phyloP scores from a whole-genome alignment of 306 rosid genomes.

The Glycyrrhiza uralensis region DNA sequence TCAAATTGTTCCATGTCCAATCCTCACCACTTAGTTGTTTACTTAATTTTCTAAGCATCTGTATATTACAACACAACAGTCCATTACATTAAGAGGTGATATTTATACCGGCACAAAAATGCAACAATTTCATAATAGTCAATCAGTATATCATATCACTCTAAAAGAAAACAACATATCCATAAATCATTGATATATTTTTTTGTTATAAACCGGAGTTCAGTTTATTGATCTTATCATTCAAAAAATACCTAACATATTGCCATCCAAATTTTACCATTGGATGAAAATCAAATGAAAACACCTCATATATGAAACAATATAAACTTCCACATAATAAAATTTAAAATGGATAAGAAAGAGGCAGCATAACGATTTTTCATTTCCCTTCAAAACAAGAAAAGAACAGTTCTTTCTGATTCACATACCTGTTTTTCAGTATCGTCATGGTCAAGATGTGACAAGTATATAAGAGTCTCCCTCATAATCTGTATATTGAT shows the following conservation, averaged over 20 bases:
- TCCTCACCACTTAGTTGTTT: conserved; percentile 88
- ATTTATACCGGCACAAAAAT: background rate
- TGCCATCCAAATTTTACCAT: background rate
- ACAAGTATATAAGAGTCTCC: conserved; percentile 90
- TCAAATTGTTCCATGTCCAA: conserved; percentile 97
- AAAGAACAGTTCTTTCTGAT: background rate
- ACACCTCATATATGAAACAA: background rate
- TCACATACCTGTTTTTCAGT: conserved; percentile 83
- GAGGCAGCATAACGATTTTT: background rate
- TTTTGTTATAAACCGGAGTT: background rate
- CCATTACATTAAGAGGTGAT: background rate
- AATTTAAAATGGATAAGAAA: background rate
- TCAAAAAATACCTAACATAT: background rate
- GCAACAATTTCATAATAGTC: background rate
- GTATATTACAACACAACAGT: conserved; percentile 21
- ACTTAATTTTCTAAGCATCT: conserved; percentile 93
- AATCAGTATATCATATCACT: background rate
- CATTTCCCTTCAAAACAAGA: background rate
- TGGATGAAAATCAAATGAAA: background rate
- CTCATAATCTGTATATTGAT: conserved; percentile 82
- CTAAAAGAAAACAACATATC: background rate
- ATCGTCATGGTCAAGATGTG: conserved; percentile 97
- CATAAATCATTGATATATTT: background rate
- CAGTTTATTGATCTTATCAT: background rate
- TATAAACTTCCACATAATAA: background rate